A percentile compares a stretch with the other conserved stretches of the same genome.
Conservation (phyloP, 768 basidiomycete species). For the Rhizopogon sp. region DNA sequence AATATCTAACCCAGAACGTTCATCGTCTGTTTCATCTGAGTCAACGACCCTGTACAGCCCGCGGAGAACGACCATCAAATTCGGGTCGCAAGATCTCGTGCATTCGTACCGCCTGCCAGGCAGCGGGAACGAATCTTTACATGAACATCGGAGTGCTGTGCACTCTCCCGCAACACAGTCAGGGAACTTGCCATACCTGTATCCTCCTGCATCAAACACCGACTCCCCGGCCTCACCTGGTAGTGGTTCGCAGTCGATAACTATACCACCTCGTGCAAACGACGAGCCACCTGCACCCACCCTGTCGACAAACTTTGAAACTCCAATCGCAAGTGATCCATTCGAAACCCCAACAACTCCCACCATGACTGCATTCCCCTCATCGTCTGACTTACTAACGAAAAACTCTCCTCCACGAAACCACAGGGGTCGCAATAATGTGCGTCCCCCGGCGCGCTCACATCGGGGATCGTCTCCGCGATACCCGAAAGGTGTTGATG, state of each 20-base stretch:
- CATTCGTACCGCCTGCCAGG: constrained; percentile 69
- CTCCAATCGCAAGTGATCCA: constrained; percentile 14
- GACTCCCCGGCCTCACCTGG: constrained; percentile 3
- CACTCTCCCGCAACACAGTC: constrained; percentile 1
- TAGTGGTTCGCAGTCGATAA: constrained; percentile 13
- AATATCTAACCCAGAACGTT: constrained; percentile 36
- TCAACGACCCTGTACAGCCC: constrained; percentile 24
- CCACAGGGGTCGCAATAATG: not conserved
- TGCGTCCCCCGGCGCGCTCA: constrained; percentile 18
- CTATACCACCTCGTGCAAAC: constrained; percentile 19
- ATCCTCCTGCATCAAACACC: constrained; percentile 26
- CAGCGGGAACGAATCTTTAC: constrained; percentile 38
- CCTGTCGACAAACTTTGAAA: constrained; percentile 4
- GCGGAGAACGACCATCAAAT: constrained; percentile 64
- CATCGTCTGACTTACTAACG: constrained; percentile 14
- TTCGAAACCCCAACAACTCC: constrained; percentile 27
- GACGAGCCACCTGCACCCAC: constrained; percentile 28
- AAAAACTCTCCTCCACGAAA: constrained; percentile 3
- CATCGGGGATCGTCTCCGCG: constrained; percentile 44
- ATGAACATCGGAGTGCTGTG: constrained; percentile 43
- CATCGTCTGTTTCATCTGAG: constrained; percentile 22
- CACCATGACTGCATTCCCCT: constrained; percentile 19
- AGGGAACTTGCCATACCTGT: constrained; percentile 14
- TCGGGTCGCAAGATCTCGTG: constrained; percentile 66
- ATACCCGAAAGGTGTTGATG: constrained; percentile 44